A percentile compares a stretch with the other conserved stretches of the same genome.
Conservation (phyloP, 2,329 filamentous ascomycete species). For the Shiraia sp. region DNA sequence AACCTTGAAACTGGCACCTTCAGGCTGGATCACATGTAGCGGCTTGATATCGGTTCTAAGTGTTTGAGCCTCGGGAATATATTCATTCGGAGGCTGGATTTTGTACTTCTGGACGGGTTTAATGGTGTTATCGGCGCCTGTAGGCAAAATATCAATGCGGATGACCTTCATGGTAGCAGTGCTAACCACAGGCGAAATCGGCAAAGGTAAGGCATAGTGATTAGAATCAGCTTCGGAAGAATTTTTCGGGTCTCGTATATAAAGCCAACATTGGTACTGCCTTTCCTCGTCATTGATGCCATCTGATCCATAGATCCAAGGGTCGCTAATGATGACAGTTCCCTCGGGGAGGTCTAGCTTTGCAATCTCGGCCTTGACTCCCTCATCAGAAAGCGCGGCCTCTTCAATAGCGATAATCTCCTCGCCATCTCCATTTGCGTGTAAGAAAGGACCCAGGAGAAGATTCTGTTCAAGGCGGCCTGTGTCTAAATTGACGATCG, state of each 20-base stretch:
- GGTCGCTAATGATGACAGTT: constrained; percentile 60
- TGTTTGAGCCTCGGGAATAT: constrained; percentile 65
- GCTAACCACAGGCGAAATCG: constrained; percentile 70
- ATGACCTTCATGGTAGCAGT: constrained; percentile 65
- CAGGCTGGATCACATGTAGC: constrained; percentile 65
- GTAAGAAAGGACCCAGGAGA: constrained; percentile 60
- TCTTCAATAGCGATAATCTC: constrained; percentile 64
- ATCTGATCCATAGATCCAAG: constrained; percentile 70
- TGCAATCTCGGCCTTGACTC: constrained; percentile 61
- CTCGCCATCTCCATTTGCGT: constrained; percentile 62
- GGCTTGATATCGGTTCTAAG: constrained; percentile 66
- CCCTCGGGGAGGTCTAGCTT: constrained; percentile 63
- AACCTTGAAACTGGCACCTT: constrained; percentile 65
- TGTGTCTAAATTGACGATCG: constrained; percentile 58
- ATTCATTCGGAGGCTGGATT: constrained; percentile 65
- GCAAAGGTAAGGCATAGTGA: constrained; percentile 69
- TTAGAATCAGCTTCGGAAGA: constrained; percentile 65
- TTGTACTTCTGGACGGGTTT: constrained; percentile 62
- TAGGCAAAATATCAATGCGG: constrained; percentile 71
- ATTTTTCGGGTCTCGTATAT: constrained; percentile 66
- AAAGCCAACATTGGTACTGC: constrained; percentile 68
- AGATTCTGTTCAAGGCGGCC: constrained; percentile 60
- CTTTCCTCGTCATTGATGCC: constrained; percentile 54
- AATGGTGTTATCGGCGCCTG: constrained; percentile 64
- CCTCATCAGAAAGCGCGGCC: constrained; percentile 58